Percentiles rank a stretch among this genome's conserved stretches.
Evolutionary conservation across 2,329 filamentous ascomycete genomes (phyloP).

Genomic region (Penicillium sp.): DNA sequence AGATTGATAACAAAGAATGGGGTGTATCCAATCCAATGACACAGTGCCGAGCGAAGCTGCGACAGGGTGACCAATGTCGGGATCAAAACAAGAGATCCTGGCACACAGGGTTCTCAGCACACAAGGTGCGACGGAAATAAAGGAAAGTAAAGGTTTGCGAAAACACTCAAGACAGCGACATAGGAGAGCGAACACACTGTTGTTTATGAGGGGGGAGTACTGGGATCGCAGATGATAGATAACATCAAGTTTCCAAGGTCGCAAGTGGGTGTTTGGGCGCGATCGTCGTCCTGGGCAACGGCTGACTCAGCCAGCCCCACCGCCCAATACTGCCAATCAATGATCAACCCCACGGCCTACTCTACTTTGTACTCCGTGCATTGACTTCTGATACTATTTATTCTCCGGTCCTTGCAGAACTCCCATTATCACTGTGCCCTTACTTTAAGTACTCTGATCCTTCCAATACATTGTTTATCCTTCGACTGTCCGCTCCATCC

Average conservation of each 20-base stretch:
- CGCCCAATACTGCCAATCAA: constrained; percentile 32
- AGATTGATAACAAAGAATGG: constrained; percentile 16
- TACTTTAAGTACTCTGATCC: constrained; percentile 3
- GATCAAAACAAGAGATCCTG: constrained; percentile 22
- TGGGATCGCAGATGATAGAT: constrained; percentile 26
- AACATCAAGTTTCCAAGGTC: constrained; percentile 20
- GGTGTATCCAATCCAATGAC: constrained; percentile 16
- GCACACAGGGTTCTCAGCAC: constrained; percentile 18
- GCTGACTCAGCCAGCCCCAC: constrained; percentile 32
- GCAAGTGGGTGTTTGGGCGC: constrained; percentile 31
- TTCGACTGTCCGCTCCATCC: not conserved
- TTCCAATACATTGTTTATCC: not conserved
- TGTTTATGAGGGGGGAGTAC: constrained; percentile 27
- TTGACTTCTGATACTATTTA: constrained; percentile 6
- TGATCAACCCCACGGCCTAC: constrained; percentile 27
- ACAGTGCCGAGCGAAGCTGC: constrained; percentile 17
- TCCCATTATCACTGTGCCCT: constrained; percentile 8
- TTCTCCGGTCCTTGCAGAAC: constrained; percentile 14
- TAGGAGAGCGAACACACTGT: constrained; percentile 10
- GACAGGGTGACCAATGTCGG: constrained; percentile 15
- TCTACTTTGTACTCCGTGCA: not conserved
- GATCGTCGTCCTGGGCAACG: constrained; percentile 39
- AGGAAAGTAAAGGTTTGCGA: constrained; percentile 18
- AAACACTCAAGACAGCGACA: constrained; percentile 23
- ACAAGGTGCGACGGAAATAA: constrained; percentile 19